Evolutionary conservation across 169 alveolate genomes (phyloP), one percentile per base, ranked within the genome.

Genomic region (Cryptosporidium ubiquitum): DNA sequence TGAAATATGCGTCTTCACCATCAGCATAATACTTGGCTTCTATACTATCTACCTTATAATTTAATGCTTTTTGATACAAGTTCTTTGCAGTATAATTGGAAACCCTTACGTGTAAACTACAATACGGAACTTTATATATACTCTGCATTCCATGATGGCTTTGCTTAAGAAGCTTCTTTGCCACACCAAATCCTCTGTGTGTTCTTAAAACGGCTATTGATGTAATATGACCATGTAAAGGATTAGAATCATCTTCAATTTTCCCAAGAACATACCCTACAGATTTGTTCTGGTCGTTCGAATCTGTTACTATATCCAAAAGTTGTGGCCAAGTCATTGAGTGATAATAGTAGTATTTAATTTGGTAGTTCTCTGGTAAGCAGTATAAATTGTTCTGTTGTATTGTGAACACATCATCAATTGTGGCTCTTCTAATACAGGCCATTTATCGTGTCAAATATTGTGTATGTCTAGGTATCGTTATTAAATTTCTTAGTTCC

Each of bases 281-380:
- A 33, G 95, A 93, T 85, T 93, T 94, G 29, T 96, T 95, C 40
- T 91, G 85, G 26, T 93, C 92, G 57, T 92, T 95, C 2, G 79
- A 20, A 49, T 79, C 89, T 16, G 66, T 42, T 9, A 97, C 96
- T 0, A 96, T 95, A 52, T 94, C 93, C 9, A 95, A 93, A 16
- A 97, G 93, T 40, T 95, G 95, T 33, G 99, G 98, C 99, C 99
- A 97, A 55, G 98, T 94, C 60, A 97, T 91, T 12, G 95, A 95
- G 91, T 97, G 99, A 92, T 97, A 97, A 68, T 96, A 95, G 91
- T 97, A 97, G 92, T 97, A 97, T 92, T 97, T 97, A 93, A 96
- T 85, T 79, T 96, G 96, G 84, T 97, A 97, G 94, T 97, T 97
- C 92, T 97, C 99, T 6, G 98, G 98, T 12, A 96, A 91, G 84